Evolutionary conservation across 495 filamentous ascomycete species (phyloP).

Genomic region (Neurospora sp.): DNA sequence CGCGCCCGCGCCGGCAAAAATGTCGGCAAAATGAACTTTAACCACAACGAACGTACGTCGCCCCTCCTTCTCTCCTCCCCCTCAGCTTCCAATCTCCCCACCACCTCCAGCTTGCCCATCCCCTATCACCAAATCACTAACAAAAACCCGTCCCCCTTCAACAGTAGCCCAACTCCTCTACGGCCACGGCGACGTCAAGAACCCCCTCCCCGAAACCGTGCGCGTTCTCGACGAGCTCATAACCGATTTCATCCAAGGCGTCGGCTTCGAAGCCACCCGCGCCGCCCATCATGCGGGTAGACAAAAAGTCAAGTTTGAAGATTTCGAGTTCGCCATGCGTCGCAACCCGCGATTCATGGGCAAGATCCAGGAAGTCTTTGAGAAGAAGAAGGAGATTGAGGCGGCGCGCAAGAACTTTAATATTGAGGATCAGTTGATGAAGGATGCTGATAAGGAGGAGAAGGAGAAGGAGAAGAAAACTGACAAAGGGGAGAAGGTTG

Average conservation of each 20-base stretch:
- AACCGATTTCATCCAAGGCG: conserved; percentile 80
- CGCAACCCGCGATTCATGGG: conserved; percentile 78
- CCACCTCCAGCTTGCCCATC: too few relatives aligned
- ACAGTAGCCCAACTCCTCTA: conserved; percentile 72
- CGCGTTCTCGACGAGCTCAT: conserved; percentile 87
- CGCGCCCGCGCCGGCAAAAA: conserved; percentile 69
- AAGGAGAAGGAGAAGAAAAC: conserved; percentile 16
- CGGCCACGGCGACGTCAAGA: conserved; percentile 67
- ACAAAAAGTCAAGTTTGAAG: conserved; percentile 95
- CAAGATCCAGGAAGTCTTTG: conserved; percentile 76
- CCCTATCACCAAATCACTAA: too few relatives aligned
- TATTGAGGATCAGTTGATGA: conserved; percentile 32
- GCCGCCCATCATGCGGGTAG: conserved; percentile 72
- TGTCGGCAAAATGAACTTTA: conserved; percentile 84
- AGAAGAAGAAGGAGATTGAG: conserved; percentile 70
- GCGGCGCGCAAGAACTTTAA: conserved; percentile 59
- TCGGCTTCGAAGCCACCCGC: conserved; percentile 78
- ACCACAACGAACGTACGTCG: conserved; percentile 60
- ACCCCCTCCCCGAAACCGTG: conserved; percentile 71
- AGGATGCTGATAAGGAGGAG: conserved; percentile 32
- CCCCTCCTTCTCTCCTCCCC: neutral
- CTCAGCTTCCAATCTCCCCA: too few relatives aligned
- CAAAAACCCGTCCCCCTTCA: neutral
- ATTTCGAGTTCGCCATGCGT: conserved; percentile 88
- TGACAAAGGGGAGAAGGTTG: neutral